These are phyloP conservation scores for Podila epicladia DNA, from an alignment of 192 early-diverging fungal species.

Conservation along the genomic window DNA sequence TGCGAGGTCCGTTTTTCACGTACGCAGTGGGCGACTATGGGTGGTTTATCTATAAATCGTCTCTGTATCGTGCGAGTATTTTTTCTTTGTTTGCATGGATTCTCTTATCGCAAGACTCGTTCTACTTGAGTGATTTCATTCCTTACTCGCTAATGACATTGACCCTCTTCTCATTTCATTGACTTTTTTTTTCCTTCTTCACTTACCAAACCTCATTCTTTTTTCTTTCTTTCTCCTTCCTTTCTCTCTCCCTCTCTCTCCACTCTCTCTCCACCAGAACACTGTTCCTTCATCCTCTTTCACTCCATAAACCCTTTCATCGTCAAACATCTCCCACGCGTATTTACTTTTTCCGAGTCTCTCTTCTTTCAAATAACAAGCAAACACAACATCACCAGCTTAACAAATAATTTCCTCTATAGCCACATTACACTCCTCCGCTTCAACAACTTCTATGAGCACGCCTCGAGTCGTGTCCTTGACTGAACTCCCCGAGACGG, in stretches of 20 bases:
- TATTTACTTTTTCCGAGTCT: neutral
- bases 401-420: neutral
- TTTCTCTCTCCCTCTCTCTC: neutral
- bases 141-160: neutral
- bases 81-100: no score
- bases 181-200: neutral
- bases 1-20: no score
- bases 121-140: neutral
- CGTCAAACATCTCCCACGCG: no score
- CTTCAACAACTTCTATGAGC: slow-evolving; percentile 1
- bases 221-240: neutral
- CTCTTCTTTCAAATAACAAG: neutral
- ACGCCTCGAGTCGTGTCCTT: slow-evolving; percentile 14
- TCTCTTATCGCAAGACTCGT: no score
- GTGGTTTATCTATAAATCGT: no score
- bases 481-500: slow-evolving; percentile 35
- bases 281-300: neutral
- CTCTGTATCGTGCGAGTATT: no score
- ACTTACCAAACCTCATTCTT: neutral
- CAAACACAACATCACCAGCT: neutral
- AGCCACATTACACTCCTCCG: slow-evolving; percentile 6
- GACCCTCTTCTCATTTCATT: neutral
- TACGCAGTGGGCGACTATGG: no score
- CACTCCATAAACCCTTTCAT: neutral
- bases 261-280: neutral